Conservation (phyloP, 1,139 yeast genomes). For the Suhomyces choctaworum region DNA sequence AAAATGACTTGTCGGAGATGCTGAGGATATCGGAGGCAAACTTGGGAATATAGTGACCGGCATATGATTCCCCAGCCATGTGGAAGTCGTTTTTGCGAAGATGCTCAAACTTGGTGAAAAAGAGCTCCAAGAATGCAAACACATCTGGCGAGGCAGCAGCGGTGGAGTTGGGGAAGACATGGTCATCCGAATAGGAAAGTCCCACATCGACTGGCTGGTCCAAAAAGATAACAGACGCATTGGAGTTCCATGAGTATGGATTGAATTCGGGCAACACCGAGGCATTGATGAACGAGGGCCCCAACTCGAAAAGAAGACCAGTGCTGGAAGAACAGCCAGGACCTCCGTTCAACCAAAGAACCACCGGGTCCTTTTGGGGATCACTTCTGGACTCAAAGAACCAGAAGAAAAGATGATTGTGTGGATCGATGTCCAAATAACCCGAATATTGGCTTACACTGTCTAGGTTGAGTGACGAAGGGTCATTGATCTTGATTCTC, state of each 20-base stretch:
- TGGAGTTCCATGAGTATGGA: slow-evolving; percentile 46
- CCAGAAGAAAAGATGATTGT: slow-evolving; percentile 41
- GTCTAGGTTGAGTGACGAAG: slow-evolving; percentile 10
- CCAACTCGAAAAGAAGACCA: slow-evolving; percentile 45
- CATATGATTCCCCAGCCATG: slow-evolving; percentile 83
- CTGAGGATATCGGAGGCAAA: slow-evolving; percentile 69
- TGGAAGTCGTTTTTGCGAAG: slow-evolving; percentile 59
- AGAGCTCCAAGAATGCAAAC: slow-evolving; percentile 37
- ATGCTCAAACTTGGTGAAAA: slow-evolving; percentile 30
- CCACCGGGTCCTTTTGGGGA: slow-evolving; percentile 45
- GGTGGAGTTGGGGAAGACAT: slow-evolving; percentile 50
- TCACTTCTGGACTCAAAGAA: slow-evolving; percentile 48
- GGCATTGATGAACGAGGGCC: slow-evolving; percentile 40
- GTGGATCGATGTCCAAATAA: slow-evolving; percentile 12
- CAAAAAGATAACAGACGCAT: slow-evolving; percentile 47
- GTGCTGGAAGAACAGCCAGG: slow-evolving; percentile 49
- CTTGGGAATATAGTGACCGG: slow-evolving; percentile 80
- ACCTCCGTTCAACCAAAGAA: slow-evolving; percentile 50
- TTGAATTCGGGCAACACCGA: slow-evolving; percentile 42
- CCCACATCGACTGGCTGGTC: slow-evolving; percentile 50
- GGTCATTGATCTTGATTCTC: slow-evolving; percentile 6
- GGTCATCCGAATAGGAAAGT: slow-evolving; percentile 50
- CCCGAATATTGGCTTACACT: slow-evolving; percentile 15
- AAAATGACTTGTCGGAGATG: slow-evolving; percentile 61
- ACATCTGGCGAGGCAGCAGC: slow-evolving; percentile 75